phyloP scores from a whole-genome alignment of 495 filamentous ascomycete species.

The Alectoria sarmentosa region DNA sequence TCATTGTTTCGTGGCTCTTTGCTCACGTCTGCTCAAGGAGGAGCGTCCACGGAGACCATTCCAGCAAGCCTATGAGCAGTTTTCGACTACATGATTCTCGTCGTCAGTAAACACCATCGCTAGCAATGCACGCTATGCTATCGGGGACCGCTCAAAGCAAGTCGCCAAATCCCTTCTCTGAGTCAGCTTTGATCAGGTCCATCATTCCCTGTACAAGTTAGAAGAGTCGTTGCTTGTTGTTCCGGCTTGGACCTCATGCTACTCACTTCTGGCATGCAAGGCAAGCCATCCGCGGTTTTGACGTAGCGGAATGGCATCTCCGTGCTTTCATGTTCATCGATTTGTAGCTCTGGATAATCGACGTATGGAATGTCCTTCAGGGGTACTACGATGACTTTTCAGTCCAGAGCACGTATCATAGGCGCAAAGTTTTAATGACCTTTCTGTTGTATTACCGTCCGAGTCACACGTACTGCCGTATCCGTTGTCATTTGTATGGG shows the following conservation, averaged over 20 bases:
- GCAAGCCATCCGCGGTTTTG: conserved; percentile 60
- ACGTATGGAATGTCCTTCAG: conserved; percentile 71
- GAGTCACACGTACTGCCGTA: conserved; percentile 88
- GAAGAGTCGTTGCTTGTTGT: background rate
- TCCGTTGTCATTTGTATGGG: conserved; percentile 98
- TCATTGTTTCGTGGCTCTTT: background rate
- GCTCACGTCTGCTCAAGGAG: background rate
- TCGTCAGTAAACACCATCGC: background rate
- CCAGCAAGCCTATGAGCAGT: background rate
- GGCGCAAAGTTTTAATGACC: conserved; percentile 40
- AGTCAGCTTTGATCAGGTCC: conserved; percentile 86
- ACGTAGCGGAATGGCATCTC: conserved; percentile 98
- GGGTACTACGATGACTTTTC: conserved; percentile 46
- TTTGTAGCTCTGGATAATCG: conserved; percentile 79
- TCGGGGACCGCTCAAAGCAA: conserved; percentile 51
- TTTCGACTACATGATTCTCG: background rate
- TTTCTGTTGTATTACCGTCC: conserved; percentile 78
- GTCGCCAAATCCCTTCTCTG: conserved; percentile 85
- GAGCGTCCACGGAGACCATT: background rate
- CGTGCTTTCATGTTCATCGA: conserved; percentile 87
- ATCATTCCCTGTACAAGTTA: conserved; percentile 68
- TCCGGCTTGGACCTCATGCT: background rate
- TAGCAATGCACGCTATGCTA: background rate
- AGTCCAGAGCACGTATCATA: conserved; percentile 8
- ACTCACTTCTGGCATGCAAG: conserved; percentile 83